These are phyloP conservation scores for Boeremia exigua DNA, from an alignment of 2,329 filamentous ascomycete genomes.

Conservation along the genomic window DNA sequence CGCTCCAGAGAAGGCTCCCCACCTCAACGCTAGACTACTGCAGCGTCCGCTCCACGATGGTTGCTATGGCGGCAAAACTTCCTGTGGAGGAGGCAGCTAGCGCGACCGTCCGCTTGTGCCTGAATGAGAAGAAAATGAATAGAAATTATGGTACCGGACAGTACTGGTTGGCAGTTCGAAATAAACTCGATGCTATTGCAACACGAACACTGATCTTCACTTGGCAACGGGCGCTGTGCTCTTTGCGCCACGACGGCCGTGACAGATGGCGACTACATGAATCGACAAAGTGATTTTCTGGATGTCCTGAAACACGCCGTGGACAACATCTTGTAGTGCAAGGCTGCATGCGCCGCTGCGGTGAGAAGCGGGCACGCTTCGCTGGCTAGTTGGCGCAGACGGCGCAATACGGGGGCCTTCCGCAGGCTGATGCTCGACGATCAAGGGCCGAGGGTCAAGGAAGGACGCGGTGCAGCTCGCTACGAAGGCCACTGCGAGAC, in stretches of 20 bases:
- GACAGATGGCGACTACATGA: constrained; percentile 20
- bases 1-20: constrained; percentile 12
- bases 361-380: constrained; percentile 2
- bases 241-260: constrained; percentile 22
- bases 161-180: constrained; percentile 21
- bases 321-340: constrained; percentile 20
- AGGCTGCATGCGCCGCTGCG: constrained; percentile 1
- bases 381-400: constrained; percentile 11
- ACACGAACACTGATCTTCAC: constrained; percentile 34
- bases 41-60: not conserved
- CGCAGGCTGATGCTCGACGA: constrained; percentile 10
- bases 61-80: constrained; percentile 5
- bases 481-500: constrained; percentile 1
- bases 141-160: constrained; percentile 26
- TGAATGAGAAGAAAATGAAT: not conserved
- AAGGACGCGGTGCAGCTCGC: constrained; percentile 9
- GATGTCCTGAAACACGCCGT: constrained; percentile 24
- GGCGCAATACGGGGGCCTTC: constrained; percentile 16
- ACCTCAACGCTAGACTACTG: constrained; percentile 5
- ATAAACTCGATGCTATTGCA: constrained; percentile 18
- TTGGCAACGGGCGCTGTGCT: constrained; percentile 34
- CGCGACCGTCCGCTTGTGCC: not conserved
- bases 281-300: constrained; percentile 23
- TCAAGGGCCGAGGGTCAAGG: not conserved
- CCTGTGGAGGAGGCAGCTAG: not conserved